Evolutionary conservation across 345 rosid genomes (phyloP), one percentile per base, ranked within the genome.

Genomic region (Heritiera littoralis): DNA sequence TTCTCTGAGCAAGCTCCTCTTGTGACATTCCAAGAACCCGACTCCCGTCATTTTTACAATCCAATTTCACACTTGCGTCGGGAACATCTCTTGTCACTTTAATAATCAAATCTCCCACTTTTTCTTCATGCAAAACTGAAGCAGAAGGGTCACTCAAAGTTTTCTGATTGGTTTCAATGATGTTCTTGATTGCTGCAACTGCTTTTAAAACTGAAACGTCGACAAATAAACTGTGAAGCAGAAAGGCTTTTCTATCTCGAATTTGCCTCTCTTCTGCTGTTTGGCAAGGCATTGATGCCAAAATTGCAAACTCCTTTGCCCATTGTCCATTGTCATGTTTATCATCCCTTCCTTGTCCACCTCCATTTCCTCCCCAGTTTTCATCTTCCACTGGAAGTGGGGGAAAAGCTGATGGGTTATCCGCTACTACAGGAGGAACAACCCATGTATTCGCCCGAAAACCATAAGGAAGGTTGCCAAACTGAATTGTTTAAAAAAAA

Each of bases 401-500:
- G 12, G 89, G 92, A 84, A 92, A 93, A 55, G 78, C 83, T 56
- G 90, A 88, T 10, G 93, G 97, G 75, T 86, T 91, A 79, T 92
- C 97, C 9, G 87, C 90, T 75, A 91, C 95, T 82, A 87, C 86
- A n/a, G 98, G 98, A 77, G 97, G 97, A 67, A 95, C 93, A 58
- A 95, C 93, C 98, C 98, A 95, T 45, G 99, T 88, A 83, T 94
- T 95, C 72, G 97, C 90, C 45, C 99, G 96, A 84, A 91, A 94
- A 64, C 99, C 97, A 58, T 89, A 94, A 20, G 99, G 98, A 85
- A 95, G 93, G 85, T 93, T 95, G 75, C 98, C 99, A 88, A 93
- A 95, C 99, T 95, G 89, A 80, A 80, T 83, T 49, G 48, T 17
- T 60, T 59, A 46, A 67, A 67, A n/a, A 48, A 8, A 49, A 8